Base-by-base conservation (phyloP, 2,329 filamentous ascomycete species). In the Venturia nashicola region DNA sequence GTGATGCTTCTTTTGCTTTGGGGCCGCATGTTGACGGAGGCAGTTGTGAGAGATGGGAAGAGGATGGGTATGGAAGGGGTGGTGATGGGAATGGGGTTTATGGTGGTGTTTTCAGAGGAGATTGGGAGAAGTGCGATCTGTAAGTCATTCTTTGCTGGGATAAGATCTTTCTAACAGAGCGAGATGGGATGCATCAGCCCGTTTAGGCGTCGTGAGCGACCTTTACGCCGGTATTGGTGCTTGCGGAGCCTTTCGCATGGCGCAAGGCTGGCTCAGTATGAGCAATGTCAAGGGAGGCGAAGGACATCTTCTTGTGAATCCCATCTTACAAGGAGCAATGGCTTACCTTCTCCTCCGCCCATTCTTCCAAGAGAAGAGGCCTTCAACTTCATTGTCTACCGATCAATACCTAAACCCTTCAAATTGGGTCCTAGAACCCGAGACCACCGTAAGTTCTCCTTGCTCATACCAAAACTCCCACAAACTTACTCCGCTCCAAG, bases 241-340 rank as follows among this genome's bases (percentile, higher is more conserved):
- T 0, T 96, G 90, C 75, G 87, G 83, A 57, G 90, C 91, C 79
- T 91, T 96, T 75, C 83, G 93, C 46, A 88, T 91, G 81, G 93
- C 90, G 73, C 92, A 97, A 75, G 92, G 91, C 20, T 97, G 92
- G 92, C 75, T 97, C 62, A 84, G 83, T 65, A 87, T 97, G 81
- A 91, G 87, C 65, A 76, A 79, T n/a, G 87, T 85, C 0, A 85
- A 81, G 0, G 89, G 90, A 0, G 80, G 81, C 5, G 86, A 96
- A 76, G 92, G 92, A 0, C 94, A 91, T 0, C 75, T 97, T 62
- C 80, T 90, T 54, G 88, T 96, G 1, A 92, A 92, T 69, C 92
- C 92, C 0, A 78, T 95, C 62, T 76, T 94, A 57, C 82, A 83
- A 67, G 82, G 90, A 63, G 85, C 89, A 0, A 94, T 89, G 0